Evolutionary conservation across 768 basidiomycete genomes (phyloP).

Genomic region (Kwoniella europaea): DNA sequence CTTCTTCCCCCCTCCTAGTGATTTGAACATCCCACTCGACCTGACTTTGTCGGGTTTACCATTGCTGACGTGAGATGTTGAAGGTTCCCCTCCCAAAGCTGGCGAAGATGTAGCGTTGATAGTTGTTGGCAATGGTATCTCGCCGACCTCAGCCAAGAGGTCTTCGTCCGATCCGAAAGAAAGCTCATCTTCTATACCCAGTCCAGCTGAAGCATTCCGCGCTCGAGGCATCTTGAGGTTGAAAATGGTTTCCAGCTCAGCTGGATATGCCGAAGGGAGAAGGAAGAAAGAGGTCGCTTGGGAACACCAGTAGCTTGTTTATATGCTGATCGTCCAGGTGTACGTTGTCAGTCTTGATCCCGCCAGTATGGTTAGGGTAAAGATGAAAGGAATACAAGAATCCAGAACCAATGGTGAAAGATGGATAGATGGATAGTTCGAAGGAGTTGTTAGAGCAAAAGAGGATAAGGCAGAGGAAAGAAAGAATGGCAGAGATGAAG

Average conservation of each 20-base stretch:
- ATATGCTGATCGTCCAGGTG: no score
- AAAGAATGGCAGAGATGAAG: background rate
- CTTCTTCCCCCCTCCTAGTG: conserved; percentile 3
- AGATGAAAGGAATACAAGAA: background rate
- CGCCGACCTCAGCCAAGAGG: conserved; percentile 31
- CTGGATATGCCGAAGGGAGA: background rate
- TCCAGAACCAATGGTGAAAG: background rate
- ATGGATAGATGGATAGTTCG: background rate
- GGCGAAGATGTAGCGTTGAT: background rate
- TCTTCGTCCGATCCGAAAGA: conserved; percentile 40
- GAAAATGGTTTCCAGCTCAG: background rate
- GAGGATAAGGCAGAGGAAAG: background rate
- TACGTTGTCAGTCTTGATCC: background rate
- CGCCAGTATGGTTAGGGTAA: background rate
- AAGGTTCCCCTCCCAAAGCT: background rate
- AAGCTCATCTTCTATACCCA: conserved; percentile 43
- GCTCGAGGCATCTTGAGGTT: conserved; percentile 10
- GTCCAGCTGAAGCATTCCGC: conserved; percentile 5
- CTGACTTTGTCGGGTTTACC: conserved; percentile 2
- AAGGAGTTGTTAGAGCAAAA: background rate
- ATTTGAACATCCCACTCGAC: conserved; percentile 8
- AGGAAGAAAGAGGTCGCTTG: background rate
- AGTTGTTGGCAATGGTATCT: conserved; percentile 2
- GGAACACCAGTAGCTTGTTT: background rate
- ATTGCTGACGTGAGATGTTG: conserved; percentile 8